These are phyloP conservation scores for Barnettozyma pratensis DNA, from an alignment of 805 yeast genomes.

Conservation along the genomic window DNA sequence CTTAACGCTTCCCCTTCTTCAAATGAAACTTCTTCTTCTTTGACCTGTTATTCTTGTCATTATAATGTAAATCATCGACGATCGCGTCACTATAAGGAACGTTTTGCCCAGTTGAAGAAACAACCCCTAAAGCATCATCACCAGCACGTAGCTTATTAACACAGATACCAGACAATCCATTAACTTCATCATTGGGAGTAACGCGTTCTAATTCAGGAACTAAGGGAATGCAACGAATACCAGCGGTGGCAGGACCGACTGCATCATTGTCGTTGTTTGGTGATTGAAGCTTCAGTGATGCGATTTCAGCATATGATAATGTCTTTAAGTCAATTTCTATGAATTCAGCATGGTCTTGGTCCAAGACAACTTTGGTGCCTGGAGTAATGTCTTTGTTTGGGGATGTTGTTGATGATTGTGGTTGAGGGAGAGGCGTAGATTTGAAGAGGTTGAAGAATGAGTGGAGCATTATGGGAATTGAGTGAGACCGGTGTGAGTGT, in stretches of 20 bases:
- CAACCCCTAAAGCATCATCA: too few relatives aligned
- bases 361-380: slow-evolving; percentile 15
- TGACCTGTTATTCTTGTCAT: slow-evolving; percentile 20
- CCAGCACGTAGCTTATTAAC: too few relatives aligned
- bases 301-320: slow-evolving; percentile 51
- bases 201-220: background rate
- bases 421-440: background rate
- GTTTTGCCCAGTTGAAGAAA: background rate
- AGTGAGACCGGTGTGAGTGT: too few relatives aligned
- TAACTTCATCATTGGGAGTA: background rate
- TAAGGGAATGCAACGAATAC: too few relatives aligned
- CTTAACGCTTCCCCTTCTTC: slow-evolving; percentile 2
- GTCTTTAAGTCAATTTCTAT: slow-evolving; percentile 41
- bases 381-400: slow-evolving; percentile 10
- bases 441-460: background rate
- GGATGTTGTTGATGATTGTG: background rate
- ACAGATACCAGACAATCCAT: too few relatives aligned
- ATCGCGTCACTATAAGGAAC: slow-evolving; percentile 12
- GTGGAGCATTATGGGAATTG: background rate
- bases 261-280: background rate
- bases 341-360: slow-evolving; percentile 32
- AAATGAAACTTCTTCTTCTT: slow-evolving; percentile 16
- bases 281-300: slow-evolving; percentile 23
- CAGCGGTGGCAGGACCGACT: background rate
- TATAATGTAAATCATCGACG: slow-evolving; percentile 11